These are phyloP conservation scores for Fusarium tanahbumbuense DNA, from an alignment of 2,329 filamentous ascomycete genomes.

Conservation along the genomic window DNA sequence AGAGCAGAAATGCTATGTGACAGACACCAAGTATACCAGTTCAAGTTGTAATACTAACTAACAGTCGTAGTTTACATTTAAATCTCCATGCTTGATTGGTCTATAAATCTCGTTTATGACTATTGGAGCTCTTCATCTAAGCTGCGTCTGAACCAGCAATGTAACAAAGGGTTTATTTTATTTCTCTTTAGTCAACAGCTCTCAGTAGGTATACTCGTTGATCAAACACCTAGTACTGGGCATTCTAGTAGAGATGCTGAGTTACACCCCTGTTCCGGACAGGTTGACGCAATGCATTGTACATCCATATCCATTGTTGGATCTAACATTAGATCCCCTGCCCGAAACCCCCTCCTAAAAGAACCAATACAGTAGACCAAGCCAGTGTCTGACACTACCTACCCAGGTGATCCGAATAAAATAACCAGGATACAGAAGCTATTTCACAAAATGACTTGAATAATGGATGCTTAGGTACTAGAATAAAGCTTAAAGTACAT, in stretches of 20 bases:
- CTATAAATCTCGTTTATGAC: background rate
- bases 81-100: background rate
- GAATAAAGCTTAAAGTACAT: no score
- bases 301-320: background rate
- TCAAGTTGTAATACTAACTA: background rate
- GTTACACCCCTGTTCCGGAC: background rate
- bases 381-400: slow-evolving; percentile 14
- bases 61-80: background rate
- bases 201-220: background rate
- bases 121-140: background rate
- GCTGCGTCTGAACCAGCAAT: background rate
- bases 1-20: background rate
- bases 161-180: background rate
- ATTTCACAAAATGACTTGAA: no score
- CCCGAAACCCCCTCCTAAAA: slow-evolving; percentile 4
- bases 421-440: no score
- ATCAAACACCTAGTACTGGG: background rate
- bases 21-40: background rate
- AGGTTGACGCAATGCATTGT: background rate
- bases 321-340: slow-evolving; percentile 7
- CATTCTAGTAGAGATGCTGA: background rate
- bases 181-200: background rate
- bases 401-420: no score
- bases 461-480: no score
- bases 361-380: background rate